These are phyloP conservation scores for Xylariaceae sp. DNA, from an alignment of 2,329 filamentous ascomycete genomes.

Conservation along the genomic window DNA sequence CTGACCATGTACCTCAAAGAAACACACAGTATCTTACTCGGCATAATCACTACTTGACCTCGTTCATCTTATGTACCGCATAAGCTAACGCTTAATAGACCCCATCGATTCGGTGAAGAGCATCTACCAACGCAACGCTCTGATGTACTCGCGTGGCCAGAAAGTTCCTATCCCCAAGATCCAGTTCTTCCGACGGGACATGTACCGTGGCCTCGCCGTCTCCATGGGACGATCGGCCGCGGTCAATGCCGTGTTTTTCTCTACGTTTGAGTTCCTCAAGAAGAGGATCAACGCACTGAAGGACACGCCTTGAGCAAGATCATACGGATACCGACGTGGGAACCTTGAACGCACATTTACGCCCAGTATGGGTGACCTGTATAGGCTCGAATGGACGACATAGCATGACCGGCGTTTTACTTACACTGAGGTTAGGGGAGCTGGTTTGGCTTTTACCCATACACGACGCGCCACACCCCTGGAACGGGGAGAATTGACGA, in stretches of 20 bases:
- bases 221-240: slow-evolving; percentile 79
- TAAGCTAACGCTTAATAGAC: slow-evolving; percentile 36
- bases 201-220: slow-evolving; percentile 80
- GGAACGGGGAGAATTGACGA: slow-evolving; percentile 9
- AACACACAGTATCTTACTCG: too few species aligned
- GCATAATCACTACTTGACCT: too few species aligned
- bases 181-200: slow-evolving; percentile 69
- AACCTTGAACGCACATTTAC: too few species aligned
- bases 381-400: slow-evolving; percentile 17
- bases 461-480: slow-evolving; percentile 3
- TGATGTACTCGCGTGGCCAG: slow-evolving; percentile 65
- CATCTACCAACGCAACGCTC: slow-evolving; percentile 77
- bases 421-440: slow-evolving; percentile 2
- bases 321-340: too few species aligned
- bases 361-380: slow-evolving; percentile 9
- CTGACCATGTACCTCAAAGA: neutral
- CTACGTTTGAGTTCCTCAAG: slow-evolving; percentile 80
- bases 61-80: neutral
- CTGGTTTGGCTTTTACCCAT: slow-evolving; percentile 3
- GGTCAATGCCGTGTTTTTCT: slow-evolving; percentile 88
- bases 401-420: slow-evolving; percentile 22
- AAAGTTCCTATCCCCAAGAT: slow-evolving; percentile 67
- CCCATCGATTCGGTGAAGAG: slow-evolving; percentile 81
- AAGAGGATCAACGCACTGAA: slow-evolving; percentile 57
- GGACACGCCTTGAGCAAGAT: slow-evolving; percentile 29